Evolutionary conservation across 2,329 filamentous ascomycete species (phyloP).

Genomic region (Botrytis hyacinthi): DNA sequence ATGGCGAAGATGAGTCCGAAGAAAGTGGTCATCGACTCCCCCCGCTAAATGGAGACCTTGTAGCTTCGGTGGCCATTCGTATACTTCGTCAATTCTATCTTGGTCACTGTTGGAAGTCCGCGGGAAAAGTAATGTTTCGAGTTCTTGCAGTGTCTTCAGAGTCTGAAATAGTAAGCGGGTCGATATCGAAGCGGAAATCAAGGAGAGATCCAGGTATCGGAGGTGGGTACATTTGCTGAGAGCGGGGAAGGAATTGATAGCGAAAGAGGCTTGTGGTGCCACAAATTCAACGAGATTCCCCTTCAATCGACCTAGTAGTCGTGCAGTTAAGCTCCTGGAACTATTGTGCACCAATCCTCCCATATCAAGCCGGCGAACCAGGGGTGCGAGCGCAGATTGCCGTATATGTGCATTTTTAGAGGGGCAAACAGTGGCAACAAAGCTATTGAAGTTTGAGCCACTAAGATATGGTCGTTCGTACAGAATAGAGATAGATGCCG

Average conservation of each 20-base stretch:
- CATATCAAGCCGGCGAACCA: slow-evolving; percentile 39
- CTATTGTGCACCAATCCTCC: slow-evolving; percentile 37
- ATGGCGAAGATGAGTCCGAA: slow-evolving; percentile 30
- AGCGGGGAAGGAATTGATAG: slow-evolving; percentile 39
- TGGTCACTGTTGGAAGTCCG: slow-evolving; percentile 33
- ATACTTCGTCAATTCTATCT: slow-evolving; percentile 23
- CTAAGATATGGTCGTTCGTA: slow-evolving; percentile 35
- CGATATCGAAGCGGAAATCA: slow-evolving; percentile 38
- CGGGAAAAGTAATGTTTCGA: slow-evolving; percentile 39
- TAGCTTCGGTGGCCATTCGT: slow-evolving; percentile 37
- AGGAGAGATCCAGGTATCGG: slow-evolving; percentile 36
- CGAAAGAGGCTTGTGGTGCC: slow-evolving; percentile 38
- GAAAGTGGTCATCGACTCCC: slow-evolving; percentile 36
- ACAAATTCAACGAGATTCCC: slow-evolving; percentile 38
- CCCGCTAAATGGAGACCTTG: slow-evolving; percentile 38
- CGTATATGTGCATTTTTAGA: slow-evolving; percentile 41
- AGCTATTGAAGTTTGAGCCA: slow-evolving; percentile 36
- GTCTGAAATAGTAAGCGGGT: slow-evolving; percentile 37
- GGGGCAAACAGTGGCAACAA: slow-evolving; percentile 39
- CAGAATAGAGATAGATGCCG: slow-evolving; percentile 31
- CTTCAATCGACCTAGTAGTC: slow-evolving; percentile 38
- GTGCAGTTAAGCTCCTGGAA: slow-evolving; percentile 36
- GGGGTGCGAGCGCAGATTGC: slow-evolving; percentile 32
- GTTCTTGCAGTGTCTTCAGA: slow-evolving; percentile 31
- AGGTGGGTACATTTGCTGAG: slow-evolving; percentile 38